Percentiles rank a stretch among this genome's conserved stretches.
Conservation (phyloP, 1,284 basidiomycete species). For the Rhodofomes roseus region DNA sequence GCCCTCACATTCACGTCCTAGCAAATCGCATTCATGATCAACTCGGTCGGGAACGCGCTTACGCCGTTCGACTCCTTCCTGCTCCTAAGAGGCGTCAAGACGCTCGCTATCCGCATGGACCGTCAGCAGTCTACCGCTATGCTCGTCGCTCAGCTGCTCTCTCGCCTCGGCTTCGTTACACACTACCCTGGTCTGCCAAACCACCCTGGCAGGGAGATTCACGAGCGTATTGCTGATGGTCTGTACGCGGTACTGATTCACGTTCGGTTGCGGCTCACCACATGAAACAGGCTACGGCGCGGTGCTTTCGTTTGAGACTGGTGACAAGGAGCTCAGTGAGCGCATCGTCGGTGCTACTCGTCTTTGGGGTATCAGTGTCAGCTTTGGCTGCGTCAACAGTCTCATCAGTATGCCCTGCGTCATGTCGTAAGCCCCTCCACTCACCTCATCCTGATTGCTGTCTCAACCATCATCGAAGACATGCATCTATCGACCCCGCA, state of each 20-base stretch:
- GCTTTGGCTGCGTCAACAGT: conserved; percentile 97
- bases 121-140: conserved; percentile 86
- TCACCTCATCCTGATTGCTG: conserved; percentile 3
- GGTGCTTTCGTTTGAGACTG: conserved; percentile 94
- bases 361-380: conserved; percentile 97
- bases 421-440: conserved; percentile 81
- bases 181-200: conserved; percentile 89
- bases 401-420: conserved; percentile 99
- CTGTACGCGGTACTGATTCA: too few relatives aligned
- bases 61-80: conserved; percentile 97
- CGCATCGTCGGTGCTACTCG: conserved; percentile 90
- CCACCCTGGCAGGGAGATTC: conserved; percentile 85
- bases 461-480: conserved; percentile 44
- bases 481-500: conserved; percentile 96
- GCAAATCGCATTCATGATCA: conserved; percentile 90
- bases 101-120: conserved; percentile 95
- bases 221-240: conserved; percentile 81
- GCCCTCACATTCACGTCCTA: conserved; percentile 25
- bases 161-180: conserved; percentile 87
- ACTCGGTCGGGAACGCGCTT: conserved; percentile 96
- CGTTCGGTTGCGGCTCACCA: too few relatives aligned
- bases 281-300: conserved; percentile 66
- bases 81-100: conserved; percentile 94
- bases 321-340: conserved; percentile 88
- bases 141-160: conserved; percentile 85